These are phyloP conservation scores for Exophiala lecanii-corni DNA, from an alignment of 2,329 filamentous ascomycete species.

Conservation along the genomic window DNA sequence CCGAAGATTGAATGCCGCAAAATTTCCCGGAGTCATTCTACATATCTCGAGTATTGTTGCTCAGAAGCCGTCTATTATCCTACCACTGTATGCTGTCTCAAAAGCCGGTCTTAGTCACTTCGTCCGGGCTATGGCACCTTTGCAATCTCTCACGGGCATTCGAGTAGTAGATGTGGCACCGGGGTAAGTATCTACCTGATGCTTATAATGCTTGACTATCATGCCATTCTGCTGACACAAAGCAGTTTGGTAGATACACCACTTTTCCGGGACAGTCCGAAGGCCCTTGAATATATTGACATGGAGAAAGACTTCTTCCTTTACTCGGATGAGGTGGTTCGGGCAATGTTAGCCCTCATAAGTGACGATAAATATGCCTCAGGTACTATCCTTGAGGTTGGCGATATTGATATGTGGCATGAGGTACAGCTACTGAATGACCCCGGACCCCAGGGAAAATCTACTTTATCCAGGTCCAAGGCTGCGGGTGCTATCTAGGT, in stretches of 20 bases:
- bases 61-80: slow-evolving; percentile 35
- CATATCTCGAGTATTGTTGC: slow-evolving; percentile 46
- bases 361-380: slow-evolving; percentile 42
- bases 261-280: slow-evolving; percentile 57
- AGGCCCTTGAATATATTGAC: slow-evolving; percentile 51
- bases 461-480: background rate
- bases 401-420: slow-evolving; percentile 44
- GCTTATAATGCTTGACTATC: background rate
- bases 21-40: slow-evolving; percentile 29
- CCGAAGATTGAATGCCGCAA: background rate
- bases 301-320: slow-evolving; percentile 50
- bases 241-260: slow-evolving; percentile 57
- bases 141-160: slow-evolving; percentile 48
- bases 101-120: slow-evolving; percentile 47
- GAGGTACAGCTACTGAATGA: slow-evolving; percentile 49
- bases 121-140: slow-evolving; percentile 44
- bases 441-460: slow-evolving; percentile 34
- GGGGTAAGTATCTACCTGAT: slow-evolving; percentile 30
- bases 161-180: slow-evolving; percentile 57
- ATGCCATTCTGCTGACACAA: slow-evolving; percentile 39
- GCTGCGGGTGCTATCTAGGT: too few relatives aligned
- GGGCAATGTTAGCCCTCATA: slow-evolving; percentile 53
- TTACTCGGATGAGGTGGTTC: slow-evolving; percentile 54
- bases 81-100: slow-evolving; percentile 44
- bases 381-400: slow-evolving; percentile 53